These are phyloP conservation scores for Cladosporium sp. DNA, from an alignment of 2,329 filamentous ascomycete genomes.

Conservation along the genomic window DNA sequence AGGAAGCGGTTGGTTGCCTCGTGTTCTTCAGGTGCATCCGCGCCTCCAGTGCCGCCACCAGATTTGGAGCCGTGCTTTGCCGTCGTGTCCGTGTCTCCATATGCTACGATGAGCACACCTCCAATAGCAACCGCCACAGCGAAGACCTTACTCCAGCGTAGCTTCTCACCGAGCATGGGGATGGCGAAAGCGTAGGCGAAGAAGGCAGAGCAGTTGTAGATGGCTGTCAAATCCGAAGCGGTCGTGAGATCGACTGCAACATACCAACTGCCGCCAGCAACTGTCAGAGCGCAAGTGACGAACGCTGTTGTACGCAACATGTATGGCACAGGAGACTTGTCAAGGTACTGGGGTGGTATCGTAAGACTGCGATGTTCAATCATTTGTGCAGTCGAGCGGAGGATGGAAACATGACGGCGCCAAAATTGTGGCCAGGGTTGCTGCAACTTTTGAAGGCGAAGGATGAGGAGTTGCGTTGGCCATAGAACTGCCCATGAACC, in stretches of 20 bases:
- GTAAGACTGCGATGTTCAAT: slow-evolving; percentile 76
- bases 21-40: slow-evolving; percentile 46
- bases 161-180: slow-evolving; percentile 79
- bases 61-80: slow-evolving; percentile 57
- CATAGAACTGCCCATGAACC: slow-evolving; percentile 90
- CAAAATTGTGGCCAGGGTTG: slow-evolving; percentile 84
- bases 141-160: slow-evolving; percentile 80
- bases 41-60: slow-evolving; percentile 53
- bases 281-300: slow-evolving; percentile 80
- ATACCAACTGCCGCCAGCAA: slow-evolving; percentile 94
- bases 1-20: slow-evolving; percentile 68
- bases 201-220: slow-evolving; percentile 99
- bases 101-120: slow-evolving; percentile 92
- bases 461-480: slow-evolving; percentile 77
- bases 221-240: slow-evolving; percentile 89
- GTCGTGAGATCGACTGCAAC: slow-evolving; percentile 91
- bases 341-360: slow-evolving; percentile 51
- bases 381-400: slow-evolving; percentile 75
- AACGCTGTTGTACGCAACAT: slow-evolving; percentile 76
- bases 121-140: slow-evolving; percentile 84
- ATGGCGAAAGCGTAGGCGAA: slow-evolving; percentile 98
- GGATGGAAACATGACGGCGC: slow-evolving; percentile 66
- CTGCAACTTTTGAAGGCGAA: slow-evolving; percentile 76
- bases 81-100: slow-evolving; percentile 65
- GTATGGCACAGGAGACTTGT: slow-evolving; percentile 64